Base-by-base conservation (phyloP, 164 flowering plant species). In the Taxillus chinensis region DNA sequence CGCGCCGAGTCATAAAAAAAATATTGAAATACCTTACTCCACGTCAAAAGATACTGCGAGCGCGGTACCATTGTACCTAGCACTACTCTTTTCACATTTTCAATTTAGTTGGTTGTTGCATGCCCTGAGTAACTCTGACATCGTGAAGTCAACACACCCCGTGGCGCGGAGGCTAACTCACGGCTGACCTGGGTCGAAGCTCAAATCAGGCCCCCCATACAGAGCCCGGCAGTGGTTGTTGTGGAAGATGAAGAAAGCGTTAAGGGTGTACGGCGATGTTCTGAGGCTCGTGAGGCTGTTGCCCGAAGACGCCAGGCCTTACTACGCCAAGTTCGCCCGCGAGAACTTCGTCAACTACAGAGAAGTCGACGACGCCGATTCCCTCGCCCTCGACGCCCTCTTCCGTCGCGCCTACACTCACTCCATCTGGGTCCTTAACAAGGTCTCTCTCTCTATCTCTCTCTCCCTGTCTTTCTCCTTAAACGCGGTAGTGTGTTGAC, bases 331-430 rank as follows among this genome's bases (percentile, higher is more conserved):
- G 57, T 82, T 77, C 77, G 83, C 80, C 2, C 75, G 90, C 52
- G 96, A 89, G 56, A 89, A 89, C 73, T 84, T 86, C 82, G 90
- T 83, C 70, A 89, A 86, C 67, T 89, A 84, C 78, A 65, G 86
- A 67, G 90, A 86, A 3, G 80, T 79, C 41, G 88, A 88, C 17
- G 46, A 74, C 59, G 16, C 40, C 16, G 88, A 84, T 53, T 4
- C 76, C 59, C 51, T 57, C 0, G 64, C 77, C 71, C 74, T 86
- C 9, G 68, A 80, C 37, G 87, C 84, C 58, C 86, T 86, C 77
- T 77, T 86, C 70, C 71, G 57, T 5, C 73, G 90, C 42, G 73
- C 86, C 50, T 81, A 82, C 61, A 76, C 70, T 37, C 92, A 86
- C 67, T 77, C 86, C 55, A 41, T 79, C 50, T 86, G 92, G 92